Evolutionary conservation across 345 rosid species (phyloP), one percentile per base, ranked within the genome.

Genomic region (Geranium brycei): DNA sequence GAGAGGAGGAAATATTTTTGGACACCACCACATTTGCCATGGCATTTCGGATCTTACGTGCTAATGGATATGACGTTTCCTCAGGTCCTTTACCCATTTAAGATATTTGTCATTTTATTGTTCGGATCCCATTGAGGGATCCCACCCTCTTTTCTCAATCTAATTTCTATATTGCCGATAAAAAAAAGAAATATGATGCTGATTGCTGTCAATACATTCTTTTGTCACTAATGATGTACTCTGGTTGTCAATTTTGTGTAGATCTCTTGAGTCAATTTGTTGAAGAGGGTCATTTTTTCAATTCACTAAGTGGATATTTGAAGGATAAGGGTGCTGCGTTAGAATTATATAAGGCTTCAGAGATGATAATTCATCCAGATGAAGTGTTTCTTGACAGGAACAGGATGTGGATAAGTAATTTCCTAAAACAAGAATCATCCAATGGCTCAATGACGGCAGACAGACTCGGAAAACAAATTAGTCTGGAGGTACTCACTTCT

Each of bases 1-100:
- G 86, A n/a, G 85, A 82, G 65, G 91, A 85, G 72, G 89, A 83
- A 67, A 78, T 87, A 78, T 78, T 80, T 77, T 73, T 71, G 67
- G 91, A 88, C 70, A 28, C 71, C 60, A 69, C 80, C 16, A 79
- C 89, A 66, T 82, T 86, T 53, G 91, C 91, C 11, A 71, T 88
- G 87, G 89, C 97, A 57, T 93, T 88, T 66, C 85, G 88, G n/a
- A 56, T 88, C 59, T 71, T 90, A 66, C 85, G 86, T 53, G 56
- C 68, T 61, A 74, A 82, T 58, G 89, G 97, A 61, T 88, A 88
- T 67, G 77, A 81, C 71, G 89, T 90, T 68, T 80, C 91, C 67
- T 72, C 84, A 67, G 99, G 99, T 85, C 72, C 70, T 40, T 58
- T 63, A 15, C 59, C 68, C 38, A 35, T 60, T 51, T 5, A 62